Conservation (phyloP, 768 basidiomycete species). For the Tylopilus intermedius region DNA sequence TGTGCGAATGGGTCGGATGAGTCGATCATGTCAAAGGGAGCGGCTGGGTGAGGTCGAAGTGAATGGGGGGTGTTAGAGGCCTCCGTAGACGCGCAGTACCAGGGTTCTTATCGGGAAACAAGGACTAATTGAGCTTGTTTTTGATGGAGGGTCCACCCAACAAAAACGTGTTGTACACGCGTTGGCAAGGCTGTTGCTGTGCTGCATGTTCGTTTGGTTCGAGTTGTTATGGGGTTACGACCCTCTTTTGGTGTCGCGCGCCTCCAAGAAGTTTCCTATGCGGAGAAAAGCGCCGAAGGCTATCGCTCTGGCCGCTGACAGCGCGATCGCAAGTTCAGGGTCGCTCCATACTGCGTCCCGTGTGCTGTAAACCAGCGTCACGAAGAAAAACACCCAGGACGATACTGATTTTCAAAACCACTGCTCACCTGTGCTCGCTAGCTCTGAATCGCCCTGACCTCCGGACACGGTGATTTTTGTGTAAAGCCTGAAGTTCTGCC, state of each 20-base stretch:
- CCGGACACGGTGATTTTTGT: background rate
- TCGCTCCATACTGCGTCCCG: background rate
- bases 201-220: conserved; percentile 16
- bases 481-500: background rate
- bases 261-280: conserved; percentile 13
- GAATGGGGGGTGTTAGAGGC: conserved; percentile 1
- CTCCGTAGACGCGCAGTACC: conserved; percentile 12
- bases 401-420: background rate
- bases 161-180: conserved; percentile 34
- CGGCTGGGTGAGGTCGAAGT: background rate
- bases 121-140: conserved; percentile 24
- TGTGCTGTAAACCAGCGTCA: conserved; percentile 11
- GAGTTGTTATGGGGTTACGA: conserved; percentile 19
- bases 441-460: background rate
- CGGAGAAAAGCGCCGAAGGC: conserved; percentile 8
- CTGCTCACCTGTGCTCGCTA: conserved; percentile 9
- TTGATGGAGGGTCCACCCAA: conserved; percentile 34
- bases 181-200: conserved; percentile 30
- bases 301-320: conserved; percentile 9
- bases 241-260: conserved; percentile 17
- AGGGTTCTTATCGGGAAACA: conserved; percentile 28
- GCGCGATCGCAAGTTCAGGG: conserved; percentile 11
- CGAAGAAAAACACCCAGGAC: background rate
- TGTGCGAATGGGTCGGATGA: conserved; percentile 6
- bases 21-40: conserved; percentile 9